These are phyloP conservation scores for Huntiella decipiens DNA, from an alignment of 2,329 filamentous ascomycete species.

Conservation along the genomic window DNA sequence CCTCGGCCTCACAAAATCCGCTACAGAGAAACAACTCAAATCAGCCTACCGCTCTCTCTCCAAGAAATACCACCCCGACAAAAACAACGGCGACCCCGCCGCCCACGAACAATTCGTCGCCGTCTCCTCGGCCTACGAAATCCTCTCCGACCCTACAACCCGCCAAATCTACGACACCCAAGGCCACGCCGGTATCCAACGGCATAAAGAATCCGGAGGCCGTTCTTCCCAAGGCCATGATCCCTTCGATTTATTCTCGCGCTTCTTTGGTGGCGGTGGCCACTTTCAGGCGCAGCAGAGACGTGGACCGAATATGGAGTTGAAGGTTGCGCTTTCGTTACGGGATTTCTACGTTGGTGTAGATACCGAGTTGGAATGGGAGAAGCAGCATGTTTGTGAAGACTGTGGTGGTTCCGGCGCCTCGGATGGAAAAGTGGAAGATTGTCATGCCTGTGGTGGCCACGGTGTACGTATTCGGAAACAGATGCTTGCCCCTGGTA, in stretches of 20 bases:
- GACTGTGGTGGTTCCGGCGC: slow-evolving; percentile 73
- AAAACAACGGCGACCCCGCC: slow-evolving; percentile 70
- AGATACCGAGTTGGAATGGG: slow-evolving; percentile 70
- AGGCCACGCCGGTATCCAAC: slow-evolving; percentile 76
- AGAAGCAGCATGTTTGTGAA: slow-evolving; percentile 91
- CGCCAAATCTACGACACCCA: slow-evolving; percentile 87
- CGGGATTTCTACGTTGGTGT: slow-evolving; percentile 85
- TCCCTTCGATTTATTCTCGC: slow-evolving; percentile 88
- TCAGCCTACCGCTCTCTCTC: slow-evolving; percentile 78
- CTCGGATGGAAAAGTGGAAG: slow-evolving; percentile 66
- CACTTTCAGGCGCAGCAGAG: slow-evolving; percentile 67
- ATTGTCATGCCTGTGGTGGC: slow-evolving; percentile 57
- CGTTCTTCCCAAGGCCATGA: slow-evolving; percentile 50
- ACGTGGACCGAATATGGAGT: slow-evolving; percentile 74
- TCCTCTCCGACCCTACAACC: slow-evolving; percentile 58
- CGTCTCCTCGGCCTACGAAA: slow-evolving; percentile 88
- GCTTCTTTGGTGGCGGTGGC: slow-evolving; percentile 85
- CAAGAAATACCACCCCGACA: slow-evolving; percentile 95
- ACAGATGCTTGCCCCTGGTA: slow-evolving; percentile 87
- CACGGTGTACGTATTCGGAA: slow-evolving; percentile 73
- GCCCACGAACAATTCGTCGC: slow-evolving; percentile 85
- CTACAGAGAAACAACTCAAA: slow-evolving; percentile 77
- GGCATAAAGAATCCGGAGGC: slow-evolving; percentile 53
- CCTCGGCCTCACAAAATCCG: slow-evolving; percentile 60
- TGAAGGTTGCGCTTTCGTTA: slow-evolving; percentile 60